A percentile compares a stretch with the other conserved stretches of the same genome.
These are phyloP conservation scores for Hordeum marinum DNA, from an alignment of 176 grass and related monocot species.

Conservation along the genomic window DNA sequence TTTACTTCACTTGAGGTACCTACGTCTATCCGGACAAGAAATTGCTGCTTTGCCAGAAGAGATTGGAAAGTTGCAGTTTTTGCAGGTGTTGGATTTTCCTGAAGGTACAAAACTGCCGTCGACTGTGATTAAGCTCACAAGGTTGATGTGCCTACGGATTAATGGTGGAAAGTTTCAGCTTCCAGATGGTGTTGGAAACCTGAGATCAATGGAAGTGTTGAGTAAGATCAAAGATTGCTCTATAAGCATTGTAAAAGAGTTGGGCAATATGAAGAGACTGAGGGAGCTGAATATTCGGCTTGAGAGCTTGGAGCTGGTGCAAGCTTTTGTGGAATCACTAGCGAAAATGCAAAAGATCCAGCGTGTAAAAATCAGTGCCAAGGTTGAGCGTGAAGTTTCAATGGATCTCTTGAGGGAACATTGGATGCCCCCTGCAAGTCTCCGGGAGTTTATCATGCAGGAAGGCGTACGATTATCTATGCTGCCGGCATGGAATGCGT, in stretches of 20 bases:
- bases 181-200: neutral
- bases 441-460: neutral
- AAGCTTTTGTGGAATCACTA: neutral
- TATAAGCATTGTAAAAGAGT: neutral
- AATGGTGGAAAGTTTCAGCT: fast-evolving
- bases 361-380: neutral
- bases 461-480: neutral
- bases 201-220: neutral
- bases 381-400: fast-evolving
- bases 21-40: fast-evolving
- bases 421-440: neutral
- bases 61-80: neutral
- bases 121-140: neutral
- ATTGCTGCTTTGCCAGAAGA: neutral
- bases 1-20: neutral
- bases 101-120: neutral
- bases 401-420: neutral
- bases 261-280: neutral
- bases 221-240: neutral
- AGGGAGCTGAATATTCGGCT: fast-evolving
- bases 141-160: neutral
- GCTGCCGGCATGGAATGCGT: neutral
- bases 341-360: neutral
- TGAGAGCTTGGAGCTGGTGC: neutral
- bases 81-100: neutral